Conservation (phyloP, 2,329 filamentous ascomycete species). For the Golovinomyces cichoracearum region DNA sequence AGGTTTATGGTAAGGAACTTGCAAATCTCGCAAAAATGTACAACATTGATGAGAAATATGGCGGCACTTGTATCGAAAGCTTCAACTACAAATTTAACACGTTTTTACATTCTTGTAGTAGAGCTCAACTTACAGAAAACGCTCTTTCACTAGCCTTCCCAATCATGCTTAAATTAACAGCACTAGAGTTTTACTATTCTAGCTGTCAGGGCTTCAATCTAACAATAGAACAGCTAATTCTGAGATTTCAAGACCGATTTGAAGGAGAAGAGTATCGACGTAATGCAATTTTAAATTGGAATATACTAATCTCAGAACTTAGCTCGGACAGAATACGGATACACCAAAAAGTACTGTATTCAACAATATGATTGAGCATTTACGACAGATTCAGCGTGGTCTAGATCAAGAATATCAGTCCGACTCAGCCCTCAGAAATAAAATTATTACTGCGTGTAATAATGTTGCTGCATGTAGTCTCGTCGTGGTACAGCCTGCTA, state of each 20-base stretch:
- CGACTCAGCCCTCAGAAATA: neutral
- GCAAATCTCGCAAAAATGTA: neutral
- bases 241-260: neutral
- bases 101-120: neutral
- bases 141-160: neutral
- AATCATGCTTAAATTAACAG: neutral
- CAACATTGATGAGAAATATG: neutral
- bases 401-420: slow-evolving; percentile 1
- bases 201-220: neutral
- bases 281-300: neutral
- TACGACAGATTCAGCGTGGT: neutral
- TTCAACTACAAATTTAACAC: neutral
- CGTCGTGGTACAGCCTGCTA: neutral
- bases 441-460: neutral
- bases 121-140: neutral
- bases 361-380: neutral
- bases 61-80: neutral
- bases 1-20: neutral
- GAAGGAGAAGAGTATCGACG: neutral
- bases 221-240: neutral
- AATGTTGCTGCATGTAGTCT: neutral
- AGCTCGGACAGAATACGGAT: neutral
- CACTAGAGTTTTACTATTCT: neutral
- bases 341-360: neutral
- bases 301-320: neutral